Base-by-base conservation (phyloP, 2,329 filamentous ascomycete species). In the Trichoderma brevicompactum region DNA sequence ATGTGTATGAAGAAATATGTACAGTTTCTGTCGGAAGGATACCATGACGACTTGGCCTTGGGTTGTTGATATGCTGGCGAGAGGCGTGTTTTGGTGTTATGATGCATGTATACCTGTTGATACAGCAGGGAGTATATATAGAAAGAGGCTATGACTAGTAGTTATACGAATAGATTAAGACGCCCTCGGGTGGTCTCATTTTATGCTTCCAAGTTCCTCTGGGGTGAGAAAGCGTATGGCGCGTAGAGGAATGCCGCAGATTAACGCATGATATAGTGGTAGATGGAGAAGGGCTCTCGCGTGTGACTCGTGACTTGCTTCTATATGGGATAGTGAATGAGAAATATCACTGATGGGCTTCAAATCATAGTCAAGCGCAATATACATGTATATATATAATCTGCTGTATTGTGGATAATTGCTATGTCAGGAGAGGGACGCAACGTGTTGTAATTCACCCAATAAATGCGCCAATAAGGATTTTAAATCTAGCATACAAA, bases 41-140 rank as follows among this genome's bases (percentile, higher is more conserved):
- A 28, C 23, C 23, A 28, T 28, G 58, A 19, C 7, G 15, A 52
- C 23, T 40, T 53, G 34, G 6, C 7, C 15, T 4, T 38, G 49
- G 28, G 32, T 36, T 12, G 7, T 38, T 34, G 32, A 9, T 23
- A 56, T 56, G 54, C 15, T 13, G 44, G 54, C 40, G 23, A 50
- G 38, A 17, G 34, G 32, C 17, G 15, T 62, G 48, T 43, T 52
- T 62, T 36, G 23, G 7, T 44, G 44, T 52, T 15, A 32, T 60
- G 40, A 56, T 53, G 38, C 50, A 53, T 56, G 40, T 36, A 56
- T 56, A 40, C 49, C 2, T 53, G 49, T 17, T 52, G 58, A 62
- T 53, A 44, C 44, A 40, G 50, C 46, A 43, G 36, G 34, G 36
- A 48, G 15, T 52, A 4, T 54, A 64, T 64, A 64, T 64, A 54